Conservation (phyloP, 208 protist genomes). For the Wallacemonas rigidus region DNA sequence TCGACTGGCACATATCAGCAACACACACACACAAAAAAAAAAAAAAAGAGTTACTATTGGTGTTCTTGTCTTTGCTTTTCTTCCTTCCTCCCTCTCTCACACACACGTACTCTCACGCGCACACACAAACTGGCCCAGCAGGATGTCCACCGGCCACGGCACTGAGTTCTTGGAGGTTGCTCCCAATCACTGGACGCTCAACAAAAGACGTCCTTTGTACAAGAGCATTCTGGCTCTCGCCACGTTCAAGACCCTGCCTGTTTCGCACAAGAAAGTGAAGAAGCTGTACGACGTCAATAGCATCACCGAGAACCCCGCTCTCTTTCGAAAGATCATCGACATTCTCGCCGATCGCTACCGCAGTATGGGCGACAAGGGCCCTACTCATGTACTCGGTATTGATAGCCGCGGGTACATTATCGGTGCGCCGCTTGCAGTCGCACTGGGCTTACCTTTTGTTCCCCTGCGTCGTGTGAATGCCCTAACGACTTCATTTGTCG, state of each 20-base stretch:
- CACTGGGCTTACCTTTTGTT: constrained; percentile 80
- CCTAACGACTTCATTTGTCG: constrained; percentile 50
- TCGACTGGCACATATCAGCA: too few species aligned
- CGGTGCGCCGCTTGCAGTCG: constrained; percentile 73
- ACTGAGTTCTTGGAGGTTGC: constrained; percentile 31
- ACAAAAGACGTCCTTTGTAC: constrained; percentile 32
- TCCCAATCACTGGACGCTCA: constrained; percentile 51
- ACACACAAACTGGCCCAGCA: background rate
- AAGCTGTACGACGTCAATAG: constrained; percentile 84
- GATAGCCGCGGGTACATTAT: constrained; percentile 82
- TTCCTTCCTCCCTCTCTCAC: background rate
- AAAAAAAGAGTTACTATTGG: too few species aligned
- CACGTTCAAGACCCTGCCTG: constrained; percentile 20
- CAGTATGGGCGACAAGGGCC: constrained; percentile 47
- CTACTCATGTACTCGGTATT: constrained; percentile 77
- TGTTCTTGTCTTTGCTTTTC: background rate
- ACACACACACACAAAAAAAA: too few species aligned
- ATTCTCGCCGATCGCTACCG: constrained; percentile 71
- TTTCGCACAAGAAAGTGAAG: constrained; percentile 33
- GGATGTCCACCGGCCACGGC: background rate
- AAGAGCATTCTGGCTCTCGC: constrained; percentile 24
- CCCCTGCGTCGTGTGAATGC: constrained; percentile 54
- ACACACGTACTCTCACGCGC: background rate
- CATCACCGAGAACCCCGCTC: constrained; percentile 72
- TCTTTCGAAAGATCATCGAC: constrained; percentile 67